Evolutionary conservation across 148 eudicot species (phyloP).

Genomic region (Vaccinium corymbosum): DNA sequence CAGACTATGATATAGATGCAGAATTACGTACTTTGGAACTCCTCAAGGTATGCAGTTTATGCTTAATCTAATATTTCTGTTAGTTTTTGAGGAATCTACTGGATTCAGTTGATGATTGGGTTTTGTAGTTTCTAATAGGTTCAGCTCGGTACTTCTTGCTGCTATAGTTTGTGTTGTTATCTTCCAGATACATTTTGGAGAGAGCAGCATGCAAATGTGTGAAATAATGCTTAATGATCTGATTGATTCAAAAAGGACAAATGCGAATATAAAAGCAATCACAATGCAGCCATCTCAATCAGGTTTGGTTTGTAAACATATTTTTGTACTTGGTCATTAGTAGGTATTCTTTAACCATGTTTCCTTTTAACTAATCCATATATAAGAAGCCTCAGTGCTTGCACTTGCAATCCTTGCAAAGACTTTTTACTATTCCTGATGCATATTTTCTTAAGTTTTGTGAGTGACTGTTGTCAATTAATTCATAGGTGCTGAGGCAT

Average conservation of each 20-base stretch:
- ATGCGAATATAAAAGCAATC: slow-evolving; percentile 86
- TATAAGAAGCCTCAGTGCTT: not conserved
- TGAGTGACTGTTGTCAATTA: slow-evolving; percentile 13
- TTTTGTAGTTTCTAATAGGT: not conserved
- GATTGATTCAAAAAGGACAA: slow-evolving; percentile 88
- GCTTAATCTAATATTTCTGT: slow-evolving; percentile 6
- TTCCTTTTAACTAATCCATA: not conserved
- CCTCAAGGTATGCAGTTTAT: slow-evolving; percentile 53
- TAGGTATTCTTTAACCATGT: not conserved
- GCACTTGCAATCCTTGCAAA: not conserved
- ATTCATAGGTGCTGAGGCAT: slow-evolving; percentile 35
- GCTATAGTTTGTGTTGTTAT: slow-evolving; percentile 10
- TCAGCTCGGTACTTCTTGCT: not conserved
- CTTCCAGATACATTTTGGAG: slow-evolving; percentile 95
- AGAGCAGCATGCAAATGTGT: slow-evolving; percentile 98
- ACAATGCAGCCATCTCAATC: slow-evolving; percentile 50
- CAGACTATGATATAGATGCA: slow-evolving; percentile 89
- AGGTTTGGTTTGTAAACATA: slow-evolving; percentile 32
- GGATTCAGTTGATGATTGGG: slow-evolving; percentile 6
- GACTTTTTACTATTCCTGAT: not conserved
- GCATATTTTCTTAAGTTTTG: not conserved
- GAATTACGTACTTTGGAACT: slow-evolving; percentile 94
- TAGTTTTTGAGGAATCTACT: slow-evolving; percentile 8
- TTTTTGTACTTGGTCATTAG: not conserved
- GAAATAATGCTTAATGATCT: slow-evolving; percentile 99